These are phyloP conservation scores for Nitzschia inconspicua DNA, from an alignment of 108 stramenopile genomes.

Conservation along the genomic window DNA sequence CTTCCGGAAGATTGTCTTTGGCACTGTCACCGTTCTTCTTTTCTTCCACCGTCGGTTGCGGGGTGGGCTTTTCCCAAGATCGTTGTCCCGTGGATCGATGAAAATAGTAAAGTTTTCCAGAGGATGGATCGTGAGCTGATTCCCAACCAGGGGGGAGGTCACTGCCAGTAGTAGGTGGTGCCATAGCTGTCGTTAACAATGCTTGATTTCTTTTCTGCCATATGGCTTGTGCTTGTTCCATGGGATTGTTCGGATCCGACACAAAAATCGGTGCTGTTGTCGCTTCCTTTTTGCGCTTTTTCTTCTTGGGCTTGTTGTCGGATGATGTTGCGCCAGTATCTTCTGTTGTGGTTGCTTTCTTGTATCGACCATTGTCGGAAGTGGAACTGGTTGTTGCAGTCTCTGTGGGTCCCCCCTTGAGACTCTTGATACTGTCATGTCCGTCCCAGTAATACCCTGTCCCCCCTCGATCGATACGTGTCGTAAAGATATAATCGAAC, in stretches of 20 bases:
- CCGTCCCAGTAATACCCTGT: constrained; percentile 92
- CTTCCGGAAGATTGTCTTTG: constrained; percentile 41
- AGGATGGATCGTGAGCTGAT: constrained; percentile 55
- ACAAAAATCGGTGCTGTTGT: constrained; percentile 39
- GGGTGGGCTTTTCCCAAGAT: constrained; percentile 54
- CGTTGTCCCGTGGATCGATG: constrained; percentile 49
- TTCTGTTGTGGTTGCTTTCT: not conserved
- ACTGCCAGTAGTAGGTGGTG: constrained; percentile 3
- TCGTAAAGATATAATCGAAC: constrained; percentile 85
- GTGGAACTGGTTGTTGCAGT: not conserved
- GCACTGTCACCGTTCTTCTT: not conserved
- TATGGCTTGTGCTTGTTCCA: constrained; percentile 68
- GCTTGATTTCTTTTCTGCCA: constrained; percentile 49
- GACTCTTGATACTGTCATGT: constrained; percentile 58
- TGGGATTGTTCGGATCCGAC: constrained; percentile 60
- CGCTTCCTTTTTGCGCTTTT: constrained; percentile 48
- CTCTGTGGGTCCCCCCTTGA: constrained; percentile 26
- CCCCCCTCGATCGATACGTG: constrained; percentile 44
- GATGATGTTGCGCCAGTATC: not conserved
- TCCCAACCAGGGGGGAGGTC: constrained; percentile 52
- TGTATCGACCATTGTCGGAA: not conserved
- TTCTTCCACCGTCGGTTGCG: not conserved
- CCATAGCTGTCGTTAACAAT: constrained; percentile 1
- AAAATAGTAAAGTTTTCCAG: constrained; percentile 76
- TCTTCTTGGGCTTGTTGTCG: constrained; percentile 18